These are phyloP conservation scores for Amanita polypyramis DNA, from an alignment of 768 basidiomycete genomes.

Conservation along the genomic window DNA sequence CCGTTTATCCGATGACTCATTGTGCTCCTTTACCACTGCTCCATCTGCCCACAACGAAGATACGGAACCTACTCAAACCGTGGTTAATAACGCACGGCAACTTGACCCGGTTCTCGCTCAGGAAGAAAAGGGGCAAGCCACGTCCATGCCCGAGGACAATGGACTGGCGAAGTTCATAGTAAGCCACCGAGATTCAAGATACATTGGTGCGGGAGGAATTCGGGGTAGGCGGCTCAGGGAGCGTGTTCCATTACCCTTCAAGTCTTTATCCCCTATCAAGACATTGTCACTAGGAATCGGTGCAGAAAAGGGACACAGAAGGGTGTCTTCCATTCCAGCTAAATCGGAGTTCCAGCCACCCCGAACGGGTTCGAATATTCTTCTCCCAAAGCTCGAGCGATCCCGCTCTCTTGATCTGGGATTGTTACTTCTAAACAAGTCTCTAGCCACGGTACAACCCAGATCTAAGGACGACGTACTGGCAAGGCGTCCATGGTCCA, in stretches of 20 bases:
- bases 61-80: background rate
- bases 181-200: background rate
- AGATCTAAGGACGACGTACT: background rate
- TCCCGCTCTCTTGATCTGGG: slow-evolving; percentile 7
- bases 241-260: background rate
- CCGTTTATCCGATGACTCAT: background rate
- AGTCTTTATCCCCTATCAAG: background rate
- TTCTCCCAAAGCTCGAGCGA: background rate
- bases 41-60: background rate
- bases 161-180: background rate
- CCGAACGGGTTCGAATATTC: background rate
- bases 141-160: background rate
- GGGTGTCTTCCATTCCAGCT: background rate
- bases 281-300: background rate
- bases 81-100: background rate
- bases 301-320: background rate
- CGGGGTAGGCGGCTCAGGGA: background rate
- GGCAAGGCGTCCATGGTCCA: slow-evolving; percentile 1
- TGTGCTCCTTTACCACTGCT: background rate
- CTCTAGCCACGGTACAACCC: background rate
- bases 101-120: background rate
- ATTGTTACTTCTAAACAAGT: background rate
- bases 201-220: background rate
- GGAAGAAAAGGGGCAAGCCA: no score
- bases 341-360: background rate